These are phyloP conservation scores for Phyllosticta citribraziliensis DNA, from an alignment of 2,329 filamentous ascomycete species.

Conservation along the genomic window DNA sequence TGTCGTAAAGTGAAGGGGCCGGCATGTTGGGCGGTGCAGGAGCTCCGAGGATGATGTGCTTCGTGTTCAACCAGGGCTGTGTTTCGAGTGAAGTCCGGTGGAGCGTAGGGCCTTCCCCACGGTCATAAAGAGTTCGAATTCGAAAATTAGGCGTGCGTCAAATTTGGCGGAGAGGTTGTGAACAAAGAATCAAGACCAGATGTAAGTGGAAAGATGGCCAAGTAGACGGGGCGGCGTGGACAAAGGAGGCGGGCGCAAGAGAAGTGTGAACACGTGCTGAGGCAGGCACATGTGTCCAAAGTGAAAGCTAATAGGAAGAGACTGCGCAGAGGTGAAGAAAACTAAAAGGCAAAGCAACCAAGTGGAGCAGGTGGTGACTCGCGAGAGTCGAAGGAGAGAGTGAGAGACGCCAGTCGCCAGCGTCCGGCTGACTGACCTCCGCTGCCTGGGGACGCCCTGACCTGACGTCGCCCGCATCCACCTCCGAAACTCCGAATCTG, in stretches of 20 bases:
- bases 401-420: not conserved
- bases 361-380: not conserved
- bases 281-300: not conserved
- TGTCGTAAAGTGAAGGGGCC: slow-evolving; percentile 27
- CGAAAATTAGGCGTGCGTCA: not conserved
- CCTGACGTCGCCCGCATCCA: not conserved
- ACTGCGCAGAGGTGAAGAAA: not conserved
- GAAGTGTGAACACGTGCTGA: not conserved
- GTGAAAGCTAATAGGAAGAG: not conserved
- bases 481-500: not conserved
- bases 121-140: not conserved
- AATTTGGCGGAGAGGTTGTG: not conserved
- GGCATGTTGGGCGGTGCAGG: slow-evolving; percentile 18
- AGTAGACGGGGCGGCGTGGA: not conserved
- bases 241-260: not conserved
- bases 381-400: not conserved
- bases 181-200: not conserved
- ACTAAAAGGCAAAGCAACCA: not conserved
- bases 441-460: not conserved
- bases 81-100: not conserved
- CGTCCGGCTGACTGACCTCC: not conserved
- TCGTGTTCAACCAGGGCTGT: not conserved
- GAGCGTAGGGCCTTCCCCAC: not conserved
- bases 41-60: not conserved
- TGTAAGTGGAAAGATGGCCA: not conserved